These are phyloP conservation scores for Blastomyces silverae DNA, from an alignment of 2,329 filamentous ascomycete species.

Conservation along the genomic window DNA sequence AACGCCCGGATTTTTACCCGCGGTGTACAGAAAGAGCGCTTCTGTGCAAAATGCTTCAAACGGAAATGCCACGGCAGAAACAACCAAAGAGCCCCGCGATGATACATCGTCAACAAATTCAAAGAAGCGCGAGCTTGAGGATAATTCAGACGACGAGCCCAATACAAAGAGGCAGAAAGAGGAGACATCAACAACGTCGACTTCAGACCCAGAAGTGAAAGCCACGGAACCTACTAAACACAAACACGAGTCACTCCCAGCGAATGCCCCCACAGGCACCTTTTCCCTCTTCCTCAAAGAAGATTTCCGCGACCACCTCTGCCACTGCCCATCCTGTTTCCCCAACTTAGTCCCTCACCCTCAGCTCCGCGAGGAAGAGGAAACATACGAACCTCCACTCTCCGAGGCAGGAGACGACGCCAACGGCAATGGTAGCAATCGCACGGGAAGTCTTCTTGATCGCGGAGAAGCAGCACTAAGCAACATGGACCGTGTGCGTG, in stretches of 20 bases:
- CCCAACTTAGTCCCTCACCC: conserved; percentile 61
- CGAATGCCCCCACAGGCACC: conserved; percentile 45
- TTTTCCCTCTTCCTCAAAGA: conserved; percentile 79
- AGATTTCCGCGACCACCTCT: conserved; percentile 73
- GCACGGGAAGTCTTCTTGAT: conserved; percentile 78
- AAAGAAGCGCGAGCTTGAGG: conserved; percentile 61
- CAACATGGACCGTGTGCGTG: conserved; percentile 84
- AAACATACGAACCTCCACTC: conserved; percentile 84
- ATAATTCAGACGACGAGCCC: conserved; percentile 39
- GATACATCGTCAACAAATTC: conserved; percentile 26
- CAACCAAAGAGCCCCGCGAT: conserved; percentile 15
- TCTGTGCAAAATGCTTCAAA: conserved; percentile 12
- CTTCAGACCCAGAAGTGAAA: conserved; percentile 58
- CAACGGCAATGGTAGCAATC: conserved; percentile 51
- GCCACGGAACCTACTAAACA: conserved; percentile 50
- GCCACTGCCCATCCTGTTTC: conserved; percentile 77
- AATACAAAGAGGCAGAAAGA: conserved; percentile 51
- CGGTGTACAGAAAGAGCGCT: conserved; percentile 52
- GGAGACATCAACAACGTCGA: conserved; percentile 22
- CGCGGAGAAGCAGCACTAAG: conserved; percentile 87
- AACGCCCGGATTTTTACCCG: conserved; percentile 67
- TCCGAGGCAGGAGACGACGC: conserved; percentile 57
- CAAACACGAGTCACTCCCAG: conserved; percentile 56
- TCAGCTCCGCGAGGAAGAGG: conserved; percentile 88
- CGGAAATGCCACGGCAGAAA: neutral